Evolutionary conservation across 345 rosid genomes (phyloP), one percentile per base, ranked within the genome.

Genomic region (Ceriops decandra): DNA sequence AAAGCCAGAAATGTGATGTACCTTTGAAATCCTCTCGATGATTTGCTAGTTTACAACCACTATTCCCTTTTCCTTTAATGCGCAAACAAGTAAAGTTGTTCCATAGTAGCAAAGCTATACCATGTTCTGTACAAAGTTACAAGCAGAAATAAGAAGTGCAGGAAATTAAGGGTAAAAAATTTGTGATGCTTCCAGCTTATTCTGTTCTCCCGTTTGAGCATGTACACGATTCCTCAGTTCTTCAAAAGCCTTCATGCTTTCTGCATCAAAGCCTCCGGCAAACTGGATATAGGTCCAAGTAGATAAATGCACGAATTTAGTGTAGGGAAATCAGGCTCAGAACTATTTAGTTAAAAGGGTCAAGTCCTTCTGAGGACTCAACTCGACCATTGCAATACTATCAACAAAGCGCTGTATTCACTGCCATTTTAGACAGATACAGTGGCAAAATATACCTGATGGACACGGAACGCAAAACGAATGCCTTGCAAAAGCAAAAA

Each of bases 221-320:
- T 83, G 79, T 56, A 86, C 87, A 31, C 93, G 92, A 74, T 83
- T 85, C 74, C 98, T 81, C 66, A 95, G 82, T 28, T 90, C 97
- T 83, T 95, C 98, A 70, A 95, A 95, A 59, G 92, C 96, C 84
- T 88, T 95, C 99, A 95, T 95, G 87, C 98, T 95, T 63, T 91
- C 99, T 24, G 90, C 93, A 72, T 95, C 99, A 77, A 95, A 95
- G 10, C 99, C 99, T 57, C 98, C 99, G 1, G 96, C 93, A 83
- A 95, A 95, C 99, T 95, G 88, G 73, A 71, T 72, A 63, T 24
- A 68, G 60, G 56, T 42, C 22, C 64, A 51, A 8, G 60, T 31
- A 49, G n/a, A 33, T 46, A 57, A 30, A 51, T 70, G 33, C 19
- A 31, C 5, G 57, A 4, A 63, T 59, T 58, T 26, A 20, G 21